These are phyloP conservation scores for Kurtzmaniella quercitrusa DNA, from an alignment of 1,139 yeast genomes.

Conservation along the genomic window DNA sequence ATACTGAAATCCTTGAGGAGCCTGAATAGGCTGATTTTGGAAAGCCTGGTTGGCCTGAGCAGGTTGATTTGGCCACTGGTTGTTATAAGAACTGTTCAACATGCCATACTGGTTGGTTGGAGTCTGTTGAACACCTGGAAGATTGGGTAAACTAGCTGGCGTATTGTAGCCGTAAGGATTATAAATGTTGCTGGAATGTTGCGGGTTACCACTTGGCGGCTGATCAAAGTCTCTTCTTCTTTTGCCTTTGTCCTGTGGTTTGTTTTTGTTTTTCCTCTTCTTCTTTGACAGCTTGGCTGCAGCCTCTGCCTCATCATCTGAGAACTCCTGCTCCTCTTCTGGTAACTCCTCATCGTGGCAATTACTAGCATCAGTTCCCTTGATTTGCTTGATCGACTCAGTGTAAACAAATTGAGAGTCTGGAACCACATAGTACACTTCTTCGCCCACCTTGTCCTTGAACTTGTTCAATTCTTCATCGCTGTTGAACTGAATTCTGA, in stretches of 20 bases:
- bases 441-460: conserved; percentile 47
- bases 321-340: conserved; percentile 88
- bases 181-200: neutral
- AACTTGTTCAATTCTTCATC: conserved; percentile 47
- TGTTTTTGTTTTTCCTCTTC: conserved; percentile 40
- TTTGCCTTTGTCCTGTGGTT: conserved; percentile 13
- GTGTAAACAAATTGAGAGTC: conserved; percentile 79
- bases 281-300: conserved; percentile 56
- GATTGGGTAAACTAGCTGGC: neutral
- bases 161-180: conserved; percentile 1
- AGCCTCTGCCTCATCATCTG: conserved; percentile 84
- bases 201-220: neutral
- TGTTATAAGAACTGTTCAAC: neutral
- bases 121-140: neutral
- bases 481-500: conserved; percentile 64
- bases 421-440: conserved; percentile 74
- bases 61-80: neutral
- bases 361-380: conserved; percentile 94
- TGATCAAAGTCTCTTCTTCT: neutral
- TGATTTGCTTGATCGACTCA: conserved; percentile 58
- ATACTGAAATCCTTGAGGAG: too few relatives aligned
- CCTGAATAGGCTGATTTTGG: conserved; percentile 10
- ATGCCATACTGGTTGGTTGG: neutral
- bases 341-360: conserved; percentile 93
- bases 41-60: neutral